phyloP scores from a whole-genome alignment of 805 yeast species.

The Nakazawaea holstii region DNA sequence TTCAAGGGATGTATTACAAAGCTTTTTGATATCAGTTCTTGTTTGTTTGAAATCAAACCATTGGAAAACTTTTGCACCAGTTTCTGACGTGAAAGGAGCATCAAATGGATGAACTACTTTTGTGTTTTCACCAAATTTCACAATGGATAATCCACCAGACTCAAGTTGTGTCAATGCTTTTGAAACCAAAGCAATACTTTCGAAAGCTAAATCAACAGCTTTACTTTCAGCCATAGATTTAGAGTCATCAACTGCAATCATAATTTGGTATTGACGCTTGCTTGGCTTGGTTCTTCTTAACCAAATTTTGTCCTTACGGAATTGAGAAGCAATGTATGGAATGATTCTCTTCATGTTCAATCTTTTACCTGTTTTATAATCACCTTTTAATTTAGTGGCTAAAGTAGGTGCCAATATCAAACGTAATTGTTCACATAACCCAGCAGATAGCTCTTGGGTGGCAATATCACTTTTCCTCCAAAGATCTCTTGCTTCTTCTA shows the following conservation, averaged over 20 bases:
- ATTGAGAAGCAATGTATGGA: conserved; percentile 96
- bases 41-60: conserved; percentile 90
- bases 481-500: conserved; percentile 65
- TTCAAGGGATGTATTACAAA: conserved; percentile 66
- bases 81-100: conserved; percentile 72
- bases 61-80: conserved; percentile 80
- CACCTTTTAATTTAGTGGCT: conserved; percentile 94
- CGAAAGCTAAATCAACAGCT: conserved; percentile 87
- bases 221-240: conserved; percentile 95
- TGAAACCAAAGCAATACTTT: conserved; percentile 88
- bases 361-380: conserved; percentile 94
- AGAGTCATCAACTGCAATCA: conserved; percentile 97
- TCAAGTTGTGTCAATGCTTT: conserved; percentile 92
- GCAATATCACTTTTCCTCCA: conserved; percentile 83
- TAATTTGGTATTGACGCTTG: conserved; percentile 93
- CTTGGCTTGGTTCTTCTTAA: conserved; percentile 95
- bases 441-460: conserved; percentile 84
- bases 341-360: conserved; percentile 96
- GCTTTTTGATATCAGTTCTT: conserved; percentile 73
- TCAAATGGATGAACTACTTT: conserved; percentile 87
- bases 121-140: conserved; percentile 82
- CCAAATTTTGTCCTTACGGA: conserved; percentile 98
- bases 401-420: conserved; percentile 91
- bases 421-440: conserved; percentile 87
- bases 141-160: conserved; percentile 87